phyloP scores from a whole-genome alignment of 768 basidiomycete genomes.

The Cystofilobasidium macerans region DNA sequence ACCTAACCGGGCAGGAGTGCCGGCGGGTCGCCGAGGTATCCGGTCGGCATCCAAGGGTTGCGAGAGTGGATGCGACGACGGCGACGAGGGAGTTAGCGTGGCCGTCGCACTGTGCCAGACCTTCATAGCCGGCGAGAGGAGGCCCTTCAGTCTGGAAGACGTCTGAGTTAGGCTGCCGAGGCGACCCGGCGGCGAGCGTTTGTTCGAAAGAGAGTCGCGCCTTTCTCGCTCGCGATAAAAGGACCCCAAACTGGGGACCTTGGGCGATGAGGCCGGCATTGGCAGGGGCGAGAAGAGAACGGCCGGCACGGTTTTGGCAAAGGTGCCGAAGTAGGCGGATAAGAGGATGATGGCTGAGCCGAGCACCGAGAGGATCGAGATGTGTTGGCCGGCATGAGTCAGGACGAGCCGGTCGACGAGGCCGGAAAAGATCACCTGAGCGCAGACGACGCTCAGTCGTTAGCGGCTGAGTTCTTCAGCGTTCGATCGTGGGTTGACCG shows the following conservation, averaged over 20 bases:
- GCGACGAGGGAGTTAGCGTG: too few species aligned
- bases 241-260: background rate
- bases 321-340: slow-evolving; percentile 1
- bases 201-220: background rate
- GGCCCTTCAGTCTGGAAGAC: too few species aligned
- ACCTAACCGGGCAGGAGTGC: too few species aligned
- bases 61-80: too few species aligned
- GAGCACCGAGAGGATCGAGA: slow-evolving; percentile 8
- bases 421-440: slow-evolving; percentile 18
- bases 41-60: too few species aligned
- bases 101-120: too few species aligned
- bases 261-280: background rate
- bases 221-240: background rate
- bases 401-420: slow-evolving; percentile 17
- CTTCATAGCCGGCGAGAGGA: too few species aligned
- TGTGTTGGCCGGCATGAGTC: background rate
- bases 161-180: too few species aligned
- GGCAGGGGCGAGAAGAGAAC: background rate
- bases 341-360: slow-evolving; percentile 18
- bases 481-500: background rate
- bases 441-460: background rate
- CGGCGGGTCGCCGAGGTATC: too few species aligned
- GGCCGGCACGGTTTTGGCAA: background rate
- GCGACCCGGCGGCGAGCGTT: background rate
- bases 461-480: too few species aligned